Conservation (phyloP, 2,329 filamentous ascomycete species). For the Sordariomycetes sp. region DNA sequence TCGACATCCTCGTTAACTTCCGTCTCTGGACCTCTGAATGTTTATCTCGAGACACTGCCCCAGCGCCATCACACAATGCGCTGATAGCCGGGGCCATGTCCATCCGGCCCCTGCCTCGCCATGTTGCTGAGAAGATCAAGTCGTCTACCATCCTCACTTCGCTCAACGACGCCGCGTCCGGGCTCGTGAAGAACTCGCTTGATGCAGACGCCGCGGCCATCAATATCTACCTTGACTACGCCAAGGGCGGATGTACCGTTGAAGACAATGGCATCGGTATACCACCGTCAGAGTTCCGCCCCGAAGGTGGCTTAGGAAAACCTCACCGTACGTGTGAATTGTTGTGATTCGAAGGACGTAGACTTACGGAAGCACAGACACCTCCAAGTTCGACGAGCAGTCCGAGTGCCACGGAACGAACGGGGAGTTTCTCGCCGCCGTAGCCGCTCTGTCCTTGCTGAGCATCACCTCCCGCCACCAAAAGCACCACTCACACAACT, state of each 20-base stretch:
- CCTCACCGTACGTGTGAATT: conserved; percentile 46
- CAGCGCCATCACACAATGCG: background rate
- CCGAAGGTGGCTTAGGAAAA: conserved; percentile 57
- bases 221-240: conserved; percentile 59
- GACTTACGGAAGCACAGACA: conserved; percentile 38
- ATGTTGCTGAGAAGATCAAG: conserved; percentile 66
- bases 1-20: background rate
- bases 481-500: conserved; percentile 45
- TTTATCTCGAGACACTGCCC: background rate
- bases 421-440: conserved; percentile 65
- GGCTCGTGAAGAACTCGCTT: conserved; percentile 70
- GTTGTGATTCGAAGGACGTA: background rate
- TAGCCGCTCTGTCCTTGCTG: conserved; percentile 64
- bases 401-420: conserved; percentile 46
- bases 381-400: conserved; percentile 52
- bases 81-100: conserved; percentile 26
- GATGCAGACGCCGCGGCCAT: conserved; percentile 64
- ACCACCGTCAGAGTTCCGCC: conserved; percentile 54
- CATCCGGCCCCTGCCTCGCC: conserved; percentile 56
- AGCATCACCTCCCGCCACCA: conserved; percentile 61
- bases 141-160: conserved; percentile 72
- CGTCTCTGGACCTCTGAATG: background rate
- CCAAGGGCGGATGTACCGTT: conserved; percentile 61
- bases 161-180: conserved; percentile 56
- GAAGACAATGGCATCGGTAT: conserved; percentile 84